Percentiles rank a stretch among this genome's conserved stretches.
Conservation (phyloP, 768 basidiomycete species). For the Leccinum ochraceum region DNA sequence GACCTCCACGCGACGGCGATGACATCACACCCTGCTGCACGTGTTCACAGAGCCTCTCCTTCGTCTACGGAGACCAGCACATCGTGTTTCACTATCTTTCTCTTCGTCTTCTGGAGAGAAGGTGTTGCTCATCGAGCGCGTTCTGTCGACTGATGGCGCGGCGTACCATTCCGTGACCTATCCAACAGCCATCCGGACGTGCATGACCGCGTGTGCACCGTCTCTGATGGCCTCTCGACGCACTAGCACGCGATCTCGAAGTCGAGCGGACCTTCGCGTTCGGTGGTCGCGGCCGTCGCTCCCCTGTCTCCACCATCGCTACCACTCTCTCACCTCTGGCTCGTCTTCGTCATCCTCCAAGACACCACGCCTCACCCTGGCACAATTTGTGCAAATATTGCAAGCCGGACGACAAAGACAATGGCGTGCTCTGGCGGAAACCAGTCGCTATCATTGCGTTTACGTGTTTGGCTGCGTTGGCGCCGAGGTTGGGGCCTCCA, state of each 20-base stretch:
- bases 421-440: too few relatives aligned
- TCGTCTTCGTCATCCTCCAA: too few relatives aligned
- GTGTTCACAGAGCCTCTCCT: neutral
- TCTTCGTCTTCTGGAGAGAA: neutral
- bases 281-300: neutral
- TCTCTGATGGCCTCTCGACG: neutral
- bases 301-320: too few relatives aligned
- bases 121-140: neutral
- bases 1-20: conserved; percentile 1
- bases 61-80: neutral
- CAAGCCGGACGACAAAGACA: too few relatives aligned
- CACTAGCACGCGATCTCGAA: too few relatives aligned
- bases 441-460: too few relatives aligned
- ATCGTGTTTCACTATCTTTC: neutral
- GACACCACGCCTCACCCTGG: too few relatives aligned
- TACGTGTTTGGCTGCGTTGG: too few relatives aligned
- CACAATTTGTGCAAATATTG: too few relatives aligned
- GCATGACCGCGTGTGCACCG: neutral
- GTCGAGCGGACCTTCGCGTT: neutral
- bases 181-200: neutral
- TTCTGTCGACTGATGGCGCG: too few relatives aligned
- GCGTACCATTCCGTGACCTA: neutral
- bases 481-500: too few relatives aligned
- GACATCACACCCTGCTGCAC: conserved; percentile 9
- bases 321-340: too few relatives aligned